Evolutionary conservation across 306 rosid genomes (phyloP), one percentile per base, ranked within the genome.

Genomic region (Malus fusca): DNA sequence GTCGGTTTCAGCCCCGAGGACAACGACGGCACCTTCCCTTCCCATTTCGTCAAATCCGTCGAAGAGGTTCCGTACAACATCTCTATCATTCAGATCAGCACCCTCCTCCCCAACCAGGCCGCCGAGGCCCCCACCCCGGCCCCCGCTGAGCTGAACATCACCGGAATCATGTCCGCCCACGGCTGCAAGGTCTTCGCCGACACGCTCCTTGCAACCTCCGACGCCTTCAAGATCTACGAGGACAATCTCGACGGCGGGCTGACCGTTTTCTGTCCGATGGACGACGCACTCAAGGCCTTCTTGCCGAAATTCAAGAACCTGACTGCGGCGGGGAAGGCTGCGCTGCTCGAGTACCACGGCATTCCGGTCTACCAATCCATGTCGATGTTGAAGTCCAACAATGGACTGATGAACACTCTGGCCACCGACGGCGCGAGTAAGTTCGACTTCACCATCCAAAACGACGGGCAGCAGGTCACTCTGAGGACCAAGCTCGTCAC

Each of bases 341-440:
- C 89, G 19, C 72, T 94, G 14, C 88, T 94, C 2, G 89, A 83
- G 40, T 94, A 80, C 70, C 98, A 94, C 42, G 98, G 69, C 0
- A 82, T 87, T 11, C 96, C 97, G 18, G 83, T 92, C 5, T 94
- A 89, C 82, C 82, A 85, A 58, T 85, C 97, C 1, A 42, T 86
- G 28, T 53, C 89, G 0, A 82, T 48, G 82, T 75, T 94, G 37
- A 90, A 86, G 81, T 84, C 97, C 5, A 92, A 75, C 68, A 92
- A 94, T 28, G 98, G 98, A 2, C 18, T 52, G 6, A 66, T 61
- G 84, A 90, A 84, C 79, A 92, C 97, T n/a, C 71, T 94, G 67
- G 98, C 98, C 42, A 94, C 96, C 0, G 96, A 94, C 23, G 93
- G 96, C 4, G 90, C 93, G 0, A 80, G 31, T 66, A 92, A 85